Evolutionary conservation across 768 basidiomycete species (phyloP), one percentile per base, ranked within the genome.

Genomic region (Mycena leptocephala): DNA sequence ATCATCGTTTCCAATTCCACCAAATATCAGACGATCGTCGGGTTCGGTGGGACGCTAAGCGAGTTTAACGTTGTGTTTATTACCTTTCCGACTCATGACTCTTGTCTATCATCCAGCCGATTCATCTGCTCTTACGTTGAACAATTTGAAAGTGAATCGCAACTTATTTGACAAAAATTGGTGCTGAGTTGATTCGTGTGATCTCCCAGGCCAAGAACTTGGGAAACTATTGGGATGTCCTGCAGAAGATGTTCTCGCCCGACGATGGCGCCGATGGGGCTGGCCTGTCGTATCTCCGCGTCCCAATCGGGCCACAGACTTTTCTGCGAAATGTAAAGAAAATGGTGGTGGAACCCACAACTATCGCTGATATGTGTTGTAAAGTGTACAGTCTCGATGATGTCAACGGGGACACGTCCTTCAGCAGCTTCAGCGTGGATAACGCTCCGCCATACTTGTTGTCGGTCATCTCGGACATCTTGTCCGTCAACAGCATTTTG

Each of bases 251-350:
- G 78, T 95, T 95, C 80, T 85, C 90, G 53, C 89, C 91, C 22
- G 88, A 89, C 2, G 91, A 95, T 80, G 92, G 88, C 0, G 88
- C 89, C 8, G 85, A 90, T 65, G 88, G 90, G 5, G 94, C 94
- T 20, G 95, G 75, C 9, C 39, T 71, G 24, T 65, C 61, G 16
- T 76, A 76, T n/a, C 61, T 76, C 14, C 90, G 95, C 20, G 86
- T 95, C 30, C 91, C 94, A 0, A 88, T 95, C 14, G 95, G 6
- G 93, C 94, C 2, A 89, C 93, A 3, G 94, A 95, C 82, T 95
- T 95, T 80, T 95, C 95, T 20, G 84, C 89, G 3, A 85, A 78
- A 4, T 74, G 93, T 93, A 74, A 70, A 87, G n/a, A 16, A 22
- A 16, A 32, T 61, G 7, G 22, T 46, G 8, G 46, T 24, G 33